A percentile compares a stretch with the other conserved stretches of the same genome.
These are phyloP conservation scores for Yarrowia alimentaria DNA, from an alignment of 805 yeast genomes.

Conservation along the genomic window DNA sequence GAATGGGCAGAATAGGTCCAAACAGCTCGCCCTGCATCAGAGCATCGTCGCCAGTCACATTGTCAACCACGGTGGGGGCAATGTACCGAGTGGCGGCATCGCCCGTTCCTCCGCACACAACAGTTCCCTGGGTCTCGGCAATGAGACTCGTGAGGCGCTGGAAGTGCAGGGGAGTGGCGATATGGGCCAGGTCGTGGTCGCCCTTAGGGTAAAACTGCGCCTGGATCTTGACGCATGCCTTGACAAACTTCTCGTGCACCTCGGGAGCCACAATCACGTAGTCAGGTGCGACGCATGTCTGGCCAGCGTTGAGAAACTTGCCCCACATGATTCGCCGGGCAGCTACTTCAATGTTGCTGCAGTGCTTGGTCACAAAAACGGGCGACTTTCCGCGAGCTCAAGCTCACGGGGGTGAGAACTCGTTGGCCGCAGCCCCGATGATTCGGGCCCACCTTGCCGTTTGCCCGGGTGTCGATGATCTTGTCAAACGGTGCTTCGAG, in stretches of 20 bases:
- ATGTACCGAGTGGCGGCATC: slow-evolving; percentile 48
- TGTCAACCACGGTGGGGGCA: slow-evolving; percentile 66
- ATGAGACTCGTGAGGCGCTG: slow-evolving; percentile 49
- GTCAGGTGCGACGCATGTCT: slow-evolving; percentile 88
- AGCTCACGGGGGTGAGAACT: slow-evolving; percentile 75
- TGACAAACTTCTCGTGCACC: slow-evolving; percentile 53
- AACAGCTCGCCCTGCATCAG: slow-evolving; percentile 74
- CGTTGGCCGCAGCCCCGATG: slow-evolving; percentile 76
- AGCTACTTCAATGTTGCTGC: slow-evolving; percentile 34
- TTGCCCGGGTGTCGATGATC: slow-evolving; percentile 86
- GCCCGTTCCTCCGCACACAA: slow-evolving; percentile 34
- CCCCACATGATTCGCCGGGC: slow-evolving; percentile 75
- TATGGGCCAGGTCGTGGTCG: slow-evolving; percentile 51
- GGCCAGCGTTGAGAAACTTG: slow-evolving; percentile 80
- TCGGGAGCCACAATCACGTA: slow-evolving; percentile 66
- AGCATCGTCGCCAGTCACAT: slow-evolving; percentile 63
- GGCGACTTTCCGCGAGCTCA: slow-evolving; percentile 93
- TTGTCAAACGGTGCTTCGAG: slow-evolving; percentile 70
- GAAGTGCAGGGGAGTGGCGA: slow-evolving; percentile 57
- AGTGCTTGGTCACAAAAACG: slow-evolving; percentile 44
- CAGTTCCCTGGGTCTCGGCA: slow-evolving; percentile 11
- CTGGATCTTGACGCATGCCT: slow-evolving; percentile 44
- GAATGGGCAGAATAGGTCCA: slow-evolving; percentile 79
- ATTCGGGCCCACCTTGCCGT: slow-evolving; percentile 70
- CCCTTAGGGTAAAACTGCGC: slow-evolving; percentile 43